Evolutionary conservation across 208 protist genomes (phyloP).

Genomic region (Trypanosoma lewisi): DNA sequence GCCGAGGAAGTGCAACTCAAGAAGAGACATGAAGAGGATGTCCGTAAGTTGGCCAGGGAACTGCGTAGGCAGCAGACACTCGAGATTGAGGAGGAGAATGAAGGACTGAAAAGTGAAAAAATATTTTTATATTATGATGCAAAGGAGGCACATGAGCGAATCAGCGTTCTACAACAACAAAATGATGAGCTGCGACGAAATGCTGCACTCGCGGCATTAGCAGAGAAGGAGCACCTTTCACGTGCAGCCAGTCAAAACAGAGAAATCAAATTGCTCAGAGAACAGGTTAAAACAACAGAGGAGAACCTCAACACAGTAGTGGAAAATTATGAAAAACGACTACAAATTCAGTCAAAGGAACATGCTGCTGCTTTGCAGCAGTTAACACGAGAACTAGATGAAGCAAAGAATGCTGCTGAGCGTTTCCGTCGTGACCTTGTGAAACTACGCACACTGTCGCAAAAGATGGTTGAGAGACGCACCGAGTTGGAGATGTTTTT

Average conservation of each 20-base stretch:
- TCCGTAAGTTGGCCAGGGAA: slow-evolving; percentile 53
- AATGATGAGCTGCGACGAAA: slow-evolving; percentile 50
- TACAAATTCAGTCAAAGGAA: slow-evolving; percentile 28
- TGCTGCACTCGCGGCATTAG: slow-evolving; percentile 36
- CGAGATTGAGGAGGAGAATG: slow-evolving; percentile 68
- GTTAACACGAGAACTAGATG: slow-evolving; percentile 58
- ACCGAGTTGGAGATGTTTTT: slow-evolving; percentile 88
- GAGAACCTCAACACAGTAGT: slow-evolving; percentile 53
- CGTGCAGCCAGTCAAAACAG: slow-evolving; percentile 53
- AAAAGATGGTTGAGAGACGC: slow-evolving; percentile 62
- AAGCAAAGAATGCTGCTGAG: slow-evolving; percentile 45
- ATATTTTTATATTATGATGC: slow-evolving; percentile 59
- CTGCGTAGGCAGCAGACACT: slow-evolving; percentile 64
- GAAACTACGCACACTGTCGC: slow-evolving; percentile 50
- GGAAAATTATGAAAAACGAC: slow-evolving; percentile 53
- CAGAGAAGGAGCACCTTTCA: slow-evolving; percentile 41
- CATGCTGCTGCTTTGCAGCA: slow-evolving; percentile 31
- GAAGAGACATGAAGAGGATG: slow-evolving; percentile 42
- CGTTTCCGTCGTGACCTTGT: slow-evolving; percentile 52
- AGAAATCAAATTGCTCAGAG: slow-evolving; percentile 22
- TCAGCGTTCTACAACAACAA: slow-evolving; percentile 30
- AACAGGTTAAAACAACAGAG: slow-evolving; percentile 38
- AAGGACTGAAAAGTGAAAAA: slow-evolving; percentile 69
- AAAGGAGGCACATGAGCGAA: slow-evolving; percentile 8
- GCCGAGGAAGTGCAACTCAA: slow-evolving; percentile 51